Percentiles rank a stretch among this genome's conserved stretches.
Evolutionary conservation across 2,329 filamentous ascomycete species (phyloP).

Genomic region (Zalaria sp.): DNA sequence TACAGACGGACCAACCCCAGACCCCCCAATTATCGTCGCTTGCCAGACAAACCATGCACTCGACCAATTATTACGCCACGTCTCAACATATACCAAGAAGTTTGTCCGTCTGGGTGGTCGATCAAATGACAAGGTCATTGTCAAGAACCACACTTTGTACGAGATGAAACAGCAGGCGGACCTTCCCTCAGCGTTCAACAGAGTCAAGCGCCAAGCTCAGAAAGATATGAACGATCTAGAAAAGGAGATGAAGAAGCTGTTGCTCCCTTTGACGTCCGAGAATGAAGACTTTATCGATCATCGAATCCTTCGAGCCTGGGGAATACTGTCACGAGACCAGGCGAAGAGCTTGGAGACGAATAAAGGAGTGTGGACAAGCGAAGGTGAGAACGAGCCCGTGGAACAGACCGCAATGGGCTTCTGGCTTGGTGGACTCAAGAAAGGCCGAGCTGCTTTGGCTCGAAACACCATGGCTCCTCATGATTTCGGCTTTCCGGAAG

Average conservation of each 20-base stretch:
- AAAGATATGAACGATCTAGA: too few relatives aligned
- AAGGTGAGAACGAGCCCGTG: too few relatives aligned
- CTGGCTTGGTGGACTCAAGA: too few relatives aligned
- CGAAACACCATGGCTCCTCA: too few relatives aligned
- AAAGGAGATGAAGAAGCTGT: background rate
- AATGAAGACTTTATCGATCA: background rate
- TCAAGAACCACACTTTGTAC: conserved; percentile 53
- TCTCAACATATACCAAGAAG: conserved; percentile 29
- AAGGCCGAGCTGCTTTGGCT: too few relatives aligned
- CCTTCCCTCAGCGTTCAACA: background rate
- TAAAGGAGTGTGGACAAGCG: too few relatives aligned
- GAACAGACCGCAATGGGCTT: too few relatives aligned
- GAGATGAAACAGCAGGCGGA: conserved; percentile 36
- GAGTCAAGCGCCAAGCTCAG: too few relatives aligned
- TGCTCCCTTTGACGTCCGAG: background rate
- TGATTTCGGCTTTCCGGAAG: too few relatives aligned
- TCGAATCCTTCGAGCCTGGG: background rate
- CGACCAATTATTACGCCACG: conserved; percentile 60
- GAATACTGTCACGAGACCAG: too few relatives aligned
- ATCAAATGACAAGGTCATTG: conserved; percentile 46
- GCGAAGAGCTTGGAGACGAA: too few relatives aligned
- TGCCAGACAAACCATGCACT: conserved; percentile 87
- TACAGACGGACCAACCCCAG: conserved; percentile 16
- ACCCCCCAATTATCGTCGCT: conserved; percentile 61
- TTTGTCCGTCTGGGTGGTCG: conserved; percentile 57